These are phyloP conservation scores for Meira miltonrushii DNA, from an alignment of 1,284 basidiomycete species.

Conservation along the genomic window DNA sequence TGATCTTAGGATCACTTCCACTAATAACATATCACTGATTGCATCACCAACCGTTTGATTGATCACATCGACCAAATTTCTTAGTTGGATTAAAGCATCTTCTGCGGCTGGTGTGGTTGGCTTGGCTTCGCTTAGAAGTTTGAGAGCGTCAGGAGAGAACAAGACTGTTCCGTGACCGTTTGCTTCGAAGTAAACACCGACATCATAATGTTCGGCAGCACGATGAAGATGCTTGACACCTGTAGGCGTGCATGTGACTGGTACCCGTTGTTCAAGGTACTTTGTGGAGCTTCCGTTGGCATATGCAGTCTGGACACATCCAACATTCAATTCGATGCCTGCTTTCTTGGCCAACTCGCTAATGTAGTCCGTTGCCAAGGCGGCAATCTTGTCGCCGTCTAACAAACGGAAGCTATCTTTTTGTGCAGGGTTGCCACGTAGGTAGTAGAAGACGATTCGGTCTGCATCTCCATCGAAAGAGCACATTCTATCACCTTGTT, in stretches of 20 bases:
- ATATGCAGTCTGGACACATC: constrained; percentile 94
- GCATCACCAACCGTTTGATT: constrained; percentile 99
- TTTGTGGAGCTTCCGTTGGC: constrained; percentile 96
- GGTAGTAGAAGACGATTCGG: constrained; percentile 89
- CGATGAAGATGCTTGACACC: constrained; percentile 98
- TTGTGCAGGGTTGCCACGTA: constrained; percentile 58
- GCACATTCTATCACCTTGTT: constrained; percentile 69
- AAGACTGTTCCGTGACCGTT: constrained; percentile 98
- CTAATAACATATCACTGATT: constrained; percentile 89
- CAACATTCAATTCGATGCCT: constrained; percentile 37
- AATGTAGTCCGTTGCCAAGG: constrained; percentile 86
- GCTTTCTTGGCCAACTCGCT: constrained; percentile 70
- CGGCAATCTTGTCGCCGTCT: constrained; percentile 97
- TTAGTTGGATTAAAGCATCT: constrained; percentile 57
- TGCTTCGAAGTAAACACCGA: constrained; percentile 98
- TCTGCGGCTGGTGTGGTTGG: constrained; percentile 72
- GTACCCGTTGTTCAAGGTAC: constrained; percentile 68
- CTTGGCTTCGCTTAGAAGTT: constrained; percentile 60
- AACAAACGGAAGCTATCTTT: constrained; percentile 77
- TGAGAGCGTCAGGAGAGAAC: constrained; percentile 65
- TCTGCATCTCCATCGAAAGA: constrained; percentile 97
- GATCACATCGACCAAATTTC: constrained; percentile 71
- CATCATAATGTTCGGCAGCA: constrained; percentile 85
- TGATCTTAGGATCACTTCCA: constrained; percentile 84
- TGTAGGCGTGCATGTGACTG: constrained; percentile 90